phyloP scores from a whole-genome alignment of 139 green algal species.

The Chlamydomonas sphaeroides region DNA sequence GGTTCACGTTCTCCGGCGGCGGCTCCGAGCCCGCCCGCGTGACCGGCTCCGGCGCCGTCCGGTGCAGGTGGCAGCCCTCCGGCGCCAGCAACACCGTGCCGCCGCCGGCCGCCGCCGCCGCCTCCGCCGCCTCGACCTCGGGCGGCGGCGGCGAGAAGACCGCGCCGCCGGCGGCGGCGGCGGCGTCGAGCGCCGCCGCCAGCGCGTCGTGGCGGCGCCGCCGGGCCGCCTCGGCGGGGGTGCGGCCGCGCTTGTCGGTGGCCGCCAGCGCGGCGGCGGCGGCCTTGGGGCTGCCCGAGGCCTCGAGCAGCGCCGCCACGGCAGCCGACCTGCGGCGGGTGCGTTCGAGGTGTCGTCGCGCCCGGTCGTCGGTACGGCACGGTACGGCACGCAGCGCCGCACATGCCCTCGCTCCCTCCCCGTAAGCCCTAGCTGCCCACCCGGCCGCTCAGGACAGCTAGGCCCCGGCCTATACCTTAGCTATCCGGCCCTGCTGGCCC shows the following conservation, averaged over 20 bases:
- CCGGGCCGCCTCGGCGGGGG: slow-evolving; percentile 51
- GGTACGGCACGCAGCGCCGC: too few relatives aligned
- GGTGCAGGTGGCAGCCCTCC: slow-evolving; percentile 72
- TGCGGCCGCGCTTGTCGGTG: slow-evolving; percentile 57
- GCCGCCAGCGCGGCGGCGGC: neutral
- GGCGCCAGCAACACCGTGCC: slow-evolving; percentile 72
- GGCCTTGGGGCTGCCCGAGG: slow-evolving; percentile 1
- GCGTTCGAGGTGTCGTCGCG: too few relatives aligned
- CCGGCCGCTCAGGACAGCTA: too few relatives aligned
- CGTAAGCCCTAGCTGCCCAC: too few relatives aligned
- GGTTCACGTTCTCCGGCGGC: slow-evolving; percentile 88
- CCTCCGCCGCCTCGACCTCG: neutral
- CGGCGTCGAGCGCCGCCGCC: slow-evolving; percentile 9
- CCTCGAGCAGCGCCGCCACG: slow-evolving; percentile 40
- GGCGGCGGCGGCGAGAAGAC: neutral
- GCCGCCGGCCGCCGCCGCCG: neutral
- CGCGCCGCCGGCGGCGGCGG: neutral
- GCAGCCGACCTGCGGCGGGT: slow-evolving; percentile 40
- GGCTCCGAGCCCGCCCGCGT: slow-evolving; percentile 40
- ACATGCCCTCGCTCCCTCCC: too few relatives aligned
- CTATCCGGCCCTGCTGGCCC: too few relatives aligned
- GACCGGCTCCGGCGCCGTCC: slow-evolving; percentile 70
- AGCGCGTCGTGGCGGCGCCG: neutral
- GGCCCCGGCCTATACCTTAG: too few relatives aligned
- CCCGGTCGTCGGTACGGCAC: too few relatives aligned